A percentile compares a stretch with the other conserved stretches of the same genome.
phyloP scores from a whole-genome alignment of 2,329 filamentous ascomycete species.

The Pseudogymnoascus sp. region DNA sequence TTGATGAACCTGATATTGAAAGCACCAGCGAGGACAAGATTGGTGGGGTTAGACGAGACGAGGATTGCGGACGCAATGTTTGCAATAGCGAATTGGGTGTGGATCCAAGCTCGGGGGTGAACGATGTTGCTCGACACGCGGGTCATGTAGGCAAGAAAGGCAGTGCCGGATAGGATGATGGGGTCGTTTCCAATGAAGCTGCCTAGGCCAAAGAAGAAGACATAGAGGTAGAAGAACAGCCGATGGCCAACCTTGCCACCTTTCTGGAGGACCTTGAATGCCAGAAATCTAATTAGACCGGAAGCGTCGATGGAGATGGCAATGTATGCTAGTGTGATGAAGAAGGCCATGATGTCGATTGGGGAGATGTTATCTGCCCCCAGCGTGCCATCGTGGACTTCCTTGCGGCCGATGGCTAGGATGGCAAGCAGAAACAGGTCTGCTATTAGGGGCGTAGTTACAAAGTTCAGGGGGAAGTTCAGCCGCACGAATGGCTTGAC shows the following conservation, averaged over 20 bases:
- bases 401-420: slow-evolving; percentile 53
- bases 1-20: slow-evolving; percentile 64
- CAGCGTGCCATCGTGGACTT: slow-evolving; percentile 61
- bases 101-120: slow-evolving; percentile 65
- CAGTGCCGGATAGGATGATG: slow-evolving; percentile 64
- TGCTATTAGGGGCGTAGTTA: slow-evolving; percentile 62
- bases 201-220: slow-evolving; percentile 61
- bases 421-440: slow-evolving; percentile 66
- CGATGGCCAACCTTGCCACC: slow-evolving; percentile 58
- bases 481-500: slow-evolving; percentile 39
- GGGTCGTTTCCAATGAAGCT: slow-evolving; percentile 68
- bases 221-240: slow-evolving; percentile 65
- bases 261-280: slow-evolving; percentile 61
- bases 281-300: slow-evolving; percentile 60
- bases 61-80: slow-evolving; percentile 69
- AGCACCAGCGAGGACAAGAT: slow-evolving; percentile 64
- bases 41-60: slow-evolving; percentile 71
- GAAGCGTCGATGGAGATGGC: slow-evolving; percentile 71
- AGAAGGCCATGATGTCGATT: slow-evolving; percentile 67
- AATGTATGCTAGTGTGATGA: slow-evolving; percentile 66
- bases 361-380: slow-evolving; percentile 58
- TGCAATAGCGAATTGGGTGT: slow-evolving; percentile 61
- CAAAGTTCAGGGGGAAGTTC: slow-evolving; percentile 57
- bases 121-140: slow-evolving; percentile 64
- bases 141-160: slow-evolving; percentile 71